Evolutionary conservation across 176 grass and related monocot genomes (phyloP), one percentile per base, ranked within the genome.

Genomic region (Hordeum vulgare): DNA sequence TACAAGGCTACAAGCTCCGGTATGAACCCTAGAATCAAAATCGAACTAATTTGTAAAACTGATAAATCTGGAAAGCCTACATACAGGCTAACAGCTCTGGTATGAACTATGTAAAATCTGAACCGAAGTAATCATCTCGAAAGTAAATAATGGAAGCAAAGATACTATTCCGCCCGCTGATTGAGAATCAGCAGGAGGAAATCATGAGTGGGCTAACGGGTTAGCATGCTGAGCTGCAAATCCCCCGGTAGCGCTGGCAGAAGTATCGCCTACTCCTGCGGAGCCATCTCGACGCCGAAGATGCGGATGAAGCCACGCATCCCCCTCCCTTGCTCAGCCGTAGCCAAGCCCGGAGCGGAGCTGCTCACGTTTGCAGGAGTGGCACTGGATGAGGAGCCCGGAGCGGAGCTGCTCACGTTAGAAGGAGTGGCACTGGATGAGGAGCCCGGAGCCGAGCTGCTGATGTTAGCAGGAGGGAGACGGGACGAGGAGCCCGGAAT

Each of bases 61-160:
- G 60, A 75, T 86, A 25, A 23, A 81, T 61, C 56, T 66, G 77
- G 57, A 54, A 70, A 74, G 71, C 71, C 69, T 15, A 74, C 33
- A 49, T 15, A 74, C 56, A 73, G 71, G 71, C 71, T 74, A 74
- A 44, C 10, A 51, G 70, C 70, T 73, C 70, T 12, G 25, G 25
- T 28, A 41, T 20, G 39, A 71, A 72, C 40, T 28, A 15, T 28
- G 69, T 14, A 47, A 28, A 72, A 72, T 18, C 40, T 45, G 44
- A 72, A 72, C 11, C 13, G 4, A 76, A 20, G n/a, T 11, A 61
- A 60, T 26, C 23, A 71, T 41, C 20, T 61, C 14, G 9, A 42
- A 62, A 40, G 24, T 14, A 72, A 72, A 81, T 37, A 68, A 17
- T 31, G n/a, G 21, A 49, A 76, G 34, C 10, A 3, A 53, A 53